Base-by-base conservation (phyloP, 345 rosid species). In the Hypericum perforatum region DNA sequence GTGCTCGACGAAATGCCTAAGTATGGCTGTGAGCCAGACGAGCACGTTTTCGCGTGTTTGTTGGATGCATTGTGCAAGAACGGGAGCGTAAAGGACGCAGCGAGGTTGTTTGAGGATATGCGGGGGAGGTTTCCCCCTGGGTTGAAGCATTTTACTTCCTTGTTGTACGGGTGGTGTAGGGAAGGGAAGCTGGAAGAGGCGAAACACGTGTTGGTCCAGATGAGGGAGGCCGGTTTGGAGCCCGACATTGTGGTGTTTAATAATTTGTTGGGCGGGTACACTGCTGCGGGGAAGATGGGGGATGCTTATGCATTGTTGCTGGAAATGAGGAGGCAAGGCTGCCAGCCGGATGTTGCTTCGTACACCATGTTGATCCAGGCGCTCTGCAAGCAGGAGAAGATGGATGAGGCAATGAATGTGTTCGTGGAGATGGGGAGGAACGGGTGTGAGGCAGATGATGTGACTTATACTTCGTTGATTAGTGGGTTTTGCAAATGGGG, bases 131-230 rank as follows among this genome's bases (percentile, higher is more conserved):
- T 92, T 58, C 40, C 48, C 6, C 81, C 84, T 3, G 72, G 60
- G 63, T 72, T 85, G 49, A 65, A 57, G 67, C 80, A 79, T 68
- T 88, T 88, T 43, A 80, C 86, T 9, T 79, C 79, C 4, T 70
- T 92, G 76, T 68, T 91, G 66, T 74, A 74, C 64, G 98, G 96
- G 72, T 88, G 96, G 98, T 92, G 98, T 43, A 77, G 73, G 39
- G 90, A 85, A 76, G 90, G 95, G 64, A 83, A 78, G 85, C 63
- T 88, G 63, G 58, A 82, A 71, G 96, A 92, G 73, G 98, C 98
- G 60, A 80, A 74, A 65, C 70, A 79, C 71, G 81, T 83, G 14
- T 57, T 92, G 73, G 86, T 83, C 45, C 94, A 88, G 71, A 88
- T 92, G 82, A 86, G 74, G 53, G 96, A 79, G 58, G 81, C 83